These are phyloP conservation scores for Penicillium malachiteum DNA, from an alignment of 495 filamentous ascomycete species.

Conservation along the genomic window DNA sequence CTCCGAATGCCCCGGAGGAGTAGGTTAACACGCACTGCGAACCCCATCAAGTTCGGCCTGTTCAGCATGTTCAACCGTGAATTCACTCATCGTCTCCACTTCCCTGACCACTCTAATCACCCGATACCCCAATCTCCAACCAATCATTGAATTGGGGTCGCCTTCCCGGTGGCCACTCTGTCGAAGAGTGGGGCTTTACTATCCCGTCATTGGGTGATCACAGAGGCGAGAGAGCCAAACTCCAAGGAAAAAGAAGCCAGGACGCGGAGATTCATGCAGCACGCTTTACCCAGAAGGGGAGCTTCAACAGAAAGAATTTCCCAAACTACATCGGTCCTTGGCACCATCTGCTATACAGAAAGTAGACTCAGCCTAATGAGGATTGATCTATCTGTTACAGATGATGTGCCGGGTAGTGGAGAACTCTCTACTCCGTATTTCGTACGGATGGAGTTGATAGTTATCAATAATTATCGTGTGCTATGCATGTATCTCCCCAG, in stretches of 20 bases:
- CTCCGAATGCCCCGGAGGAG: slow-evolving; percentile 7
- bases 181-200: slow-evolving; percentile 9
- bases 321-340: background rate
- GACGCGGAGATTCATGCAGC: slow-evolving; percentile 12
- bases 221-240: slow-evolving; percentile 16
- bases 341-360: background rate
- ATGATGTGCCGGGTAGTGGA: background rate
- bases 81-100: slow-evolving; percentile 14
- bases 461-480: background rate
- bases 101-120: slow-evolving; percentile 17
- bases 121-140: slow-evolving; percentile 13
- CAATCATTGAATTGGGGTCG: slow-evolving; percentile 9
- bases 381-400: background rate
- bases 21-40: background rate
- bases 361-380: too few species aligned
- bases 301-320: slow-evolving; percentile 36
- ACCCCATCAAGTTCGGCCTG: background rate
- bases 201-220: slow-evolving; percentile 12
- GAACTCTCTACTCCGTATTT: background rate
- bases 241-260: slow-evolving; percentile 18
- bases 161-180: slow-evolving; percentile 15
- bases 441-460: background rate
- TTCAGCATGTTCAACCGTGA: slow-evolving; percentile 11
- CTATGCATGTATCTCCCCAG: background rate
- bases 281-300: slow-evolving; percentile 37